Evolutionary conservation across 495 filamentous ascomycete species (phyloP), one percentile per base, ranked within the genome.

Genomic region (Daldinia childiae): DNA sequence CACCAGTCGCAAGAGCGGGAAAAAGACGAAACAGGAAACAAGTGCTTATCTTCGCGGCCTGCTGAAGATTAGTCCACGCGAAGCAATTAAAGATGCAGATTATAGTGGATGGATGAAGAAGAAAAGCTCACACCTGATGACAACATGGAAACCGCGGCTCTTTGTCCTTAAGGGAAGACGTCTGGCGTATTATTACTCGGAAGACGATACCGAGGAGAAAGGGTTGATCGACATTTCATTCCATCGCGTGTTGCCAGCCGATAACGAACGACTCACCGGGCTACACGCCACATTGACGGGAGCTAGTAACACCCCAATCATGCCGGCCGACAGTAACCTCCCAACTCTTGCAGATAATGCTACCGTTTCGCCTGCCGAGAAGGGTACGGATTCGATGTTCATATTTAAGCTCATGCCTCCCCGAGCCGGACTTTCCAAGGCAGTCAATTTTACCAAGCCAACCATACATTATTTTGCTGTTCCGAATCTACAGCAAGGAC

Each of bases 51-150:
- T 88, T 14, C 91, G 91, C 14, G 96, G 96, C 2, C 82, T 98
- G 19, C 88, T 92, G 74, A 92, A 93, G 80, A 92, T 94, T 71
- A 82, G 87, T 0, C 96, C 96, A 0, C 84, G 88, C 56, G 92
- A 97, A 76, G 93, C 95, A 66, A 94, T 97, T 80, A 82, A 87
- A 58, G 90, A 88, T 61, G 95, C 93, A 52, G 95, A 99, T 74
- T 99, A 94, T 75, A 93, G 90, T 70, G 96, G 96, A 26, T 99
- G 96, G 96, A 99, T 99, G 96, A 98, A 97, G 84, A 99, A 99
- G 86, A 90, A 94, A 74, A 97, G 93, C 54, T 93, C 93, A 2
- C 95, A 95, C 69, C 82, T 98, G 56, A 96, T 98, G 91, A 91
- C 93, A 3, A 97, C 93, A 1, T 99, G 96, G 96, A 98, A 98